Evolutionary conservation across 768 basidiomycete species (phyloP), one percentile per base, ranked within the genome.

Genomic region (Tricholoma terreum): DNA sequence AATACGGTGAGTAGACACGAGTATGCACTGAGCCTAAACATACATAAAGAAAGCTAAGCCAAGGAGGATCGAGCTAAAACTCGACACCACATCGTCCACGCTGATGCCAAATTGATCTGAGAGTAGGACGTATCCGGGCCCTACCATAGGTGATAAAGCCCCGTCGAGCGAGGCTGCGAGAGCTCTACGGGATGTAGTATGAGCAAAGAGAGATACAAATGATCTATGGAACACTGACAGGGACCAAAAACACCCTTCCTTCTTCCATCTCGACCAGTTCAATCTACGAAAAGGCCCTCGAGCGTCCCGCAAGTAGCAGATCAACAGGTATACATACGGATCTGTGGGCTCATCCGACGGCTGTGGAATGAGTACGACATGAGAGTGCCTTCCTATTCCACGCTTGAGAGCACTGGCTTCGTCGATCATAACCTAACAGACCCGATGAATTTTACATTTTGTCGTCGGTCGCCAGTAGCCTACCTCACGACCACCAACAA

Each of bases 221-320:
- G 34, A 12, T 15, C 7, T 6, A 30, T 22, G 17, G 11, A 36
- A 35, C 6, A 59, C 70, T 43, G 54, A 75, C 76, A 78, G 59
- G 10, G 76, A 74, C 75, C 76, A 78, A 61, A 79, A 78, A 58
- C 76, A 76, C 1, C 74, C 73, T 55, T 78, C 77, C 52, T 78
- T 78, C 65, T 73, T 75, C 77, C 76, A 78, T 52, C 64, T 58
- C 8, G 77, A 75, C 77, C 77, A 78, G 55, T 78, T 78, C 30
- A 78, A 54, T 11, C 73, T 75, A 46, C 12, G 5, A 51, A 36
- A 52, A 49, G 48, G 21, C 24, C 15, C 31, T 33, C 31, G 6
- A 33, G 10, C 31, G 10, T 33, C 5, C 31, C 10, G 31, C 31
- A 33, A 33, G 6, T 33, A 33, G 31, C 10, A 33, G n/a, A n/a